phyloP scores from a whole-genome alignment of 2,329 filamentous ascomycete genomes.

The Fusarium bulbicola region DNA sequence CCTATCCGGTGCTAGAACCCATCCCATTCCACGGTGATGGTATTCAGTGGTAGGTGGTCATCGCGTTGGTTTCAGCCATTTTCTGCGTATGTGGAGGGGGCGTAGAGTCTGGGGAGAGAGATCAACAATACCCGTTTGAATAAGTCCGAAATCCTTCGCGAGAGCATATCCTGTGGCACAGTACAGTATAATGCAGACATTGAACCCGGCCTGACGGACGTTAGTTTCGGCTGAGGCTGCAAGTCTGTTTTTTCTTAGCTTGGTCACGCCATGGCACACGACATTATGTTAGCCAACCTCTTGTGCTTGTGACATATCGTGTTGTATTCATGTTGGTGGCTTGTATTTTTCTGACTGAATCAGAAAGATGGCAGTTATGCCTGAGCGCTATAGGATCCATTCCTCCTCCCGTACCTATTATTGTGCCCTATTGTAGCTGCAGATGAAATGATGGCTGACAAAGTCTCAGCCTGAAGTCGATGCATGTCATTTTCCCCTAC shows the following conservation, averaged over 20 bases:
- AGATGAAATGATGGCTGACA: conserved; percentile 36
- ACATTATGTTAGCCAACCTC: background rate
- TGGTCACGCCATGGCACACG: conserved; percentile 7
- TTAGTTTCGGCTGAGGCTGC: conserved; percentile 14
- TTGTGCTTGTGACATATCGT: conserved; percentile 12
- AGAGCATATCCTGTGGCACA: background rate
- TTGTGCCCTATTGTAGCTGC: conserved; percentile 17
- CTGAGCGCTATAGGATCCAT: background rate
- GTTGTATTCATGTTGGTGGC: conserved; percentile 9
- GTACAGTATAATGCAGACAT: background rate
- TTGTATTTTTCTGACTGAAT: background rate
- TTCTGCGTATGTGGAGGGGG: conserved; percentile 14
- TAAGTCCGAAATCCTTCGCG: conserved; percentile 7
- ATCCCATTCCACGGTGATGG: conserved; percentile 37
- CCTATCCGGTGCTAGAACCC: conserved; percentile 31
- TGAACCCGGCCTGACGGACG: background rate
- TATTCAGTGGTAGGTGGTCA: conserved; percentile 22
- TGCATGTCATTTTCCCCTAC: conserved; percentile 28
- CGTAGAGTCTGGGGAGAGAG: background rate
- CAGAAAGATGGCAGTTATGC: background rate
- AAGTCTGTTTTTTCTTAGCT: background rate
- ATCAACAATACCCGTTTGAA: background rate
- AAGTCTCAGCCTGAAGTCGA: conserved; percentile 18
- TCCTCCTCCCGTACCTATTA: conserved; percentile 3
- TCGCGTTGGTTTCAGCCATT: conserved; percentile 28